Base-by-base conservation (phyloP, 1,139 yeast species). In the Diutina scorzettiae region DNA sequence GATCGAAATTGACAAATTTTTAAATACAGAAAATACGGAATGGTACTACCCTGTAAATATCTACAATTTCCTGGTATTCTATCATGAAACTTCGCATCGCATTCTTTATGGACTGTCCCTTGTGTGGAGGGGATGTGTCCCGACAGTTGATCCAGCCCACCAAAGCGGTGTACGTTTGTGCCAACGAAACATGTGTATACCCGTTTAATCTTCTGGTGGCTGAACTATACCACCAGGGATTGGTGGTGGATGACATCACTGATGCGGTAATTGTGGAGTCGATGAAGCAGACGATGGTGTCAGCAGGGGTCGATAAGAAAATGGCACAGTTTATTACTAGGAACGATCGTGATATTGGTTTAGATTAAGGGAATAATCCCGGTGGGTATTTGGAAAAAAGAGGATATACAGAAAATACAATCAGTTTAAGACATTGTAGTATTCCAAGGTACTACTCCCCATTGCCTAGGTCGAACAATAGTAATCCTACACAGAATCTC, bases 141-240 rank as follows among this genome's bases (percentile, higher is more conserved):
- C 28, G n/a, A 4, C 24, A 21, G 11, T 12, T 34, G 28, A 16
- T 34, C 28, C 39, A 34, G 17, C 39, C 39, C 4, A 34, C 39
- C 5, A 21, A n/a, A 28, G 39, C 39, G 9, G 12, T 34, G 3
- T 6, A n/a, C 4, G 12, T 20, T n/a, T 63, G 68, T 45, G 58
- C 65, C 1, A 46, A 47, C 6, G 55, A 50, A 39, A 23, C 41
- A 3, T 63, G 68, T 43, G 54, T 62, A 1, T 63, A 53, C 45
- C 68, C 68, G 9, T 61, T 62, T 49, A 60, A 63, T 42, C 45
- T 62, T 42, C 47, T 59, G 39, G 51, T 58, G 42, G 50, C 49
- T 5, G 59, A 62, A 45, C 47, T 63, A 8, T 57, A 57, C 27
- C 17, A 12, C 12, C 27, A 23, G 20, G 28, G 28, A 5, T 19